These are phyloP conservation scores for Botrytis cinerea DNA, from an alignment of 2,329 filamentous ascomycete genomes.

Conservation along the genomic window DNA sequence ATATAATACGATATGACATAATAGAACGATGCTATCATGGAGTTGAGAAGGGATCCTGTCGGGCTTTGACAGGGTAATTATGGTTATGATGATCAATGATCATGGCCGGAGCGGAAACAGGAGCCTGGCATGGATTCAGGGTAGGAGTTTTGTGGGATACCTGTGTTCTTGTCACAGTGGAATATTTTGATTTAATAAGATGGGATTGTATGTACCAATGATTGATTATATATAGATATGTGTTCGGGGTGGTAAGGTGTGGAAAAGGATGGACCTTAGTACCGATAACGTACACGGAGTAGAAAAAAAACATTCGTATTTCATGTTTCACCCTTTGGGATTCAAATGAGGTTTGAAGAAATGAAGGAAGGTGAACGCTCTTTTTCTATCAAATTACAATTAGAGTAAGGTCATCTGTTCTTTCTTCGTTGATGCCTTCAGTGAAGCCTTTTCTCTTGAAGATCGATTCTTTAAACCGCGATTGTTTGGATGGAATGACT, in stretches of 20 bases:
- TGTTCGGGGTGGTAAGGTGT: not conserved
- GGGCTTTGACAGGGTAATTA: not conserved
- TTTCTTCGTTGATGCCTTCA: not conserved
- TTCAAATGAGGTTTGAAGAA: not conserved
- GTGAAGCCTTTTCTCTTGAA: not conserved
- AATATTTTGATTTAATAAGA: not conserved
- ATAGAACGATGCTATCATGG: not conserved
- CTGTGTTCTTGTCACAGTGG: not conserved
- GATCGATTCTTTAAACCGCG: not conserved
- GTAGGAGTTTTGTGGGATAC: constrained; percentile 7
- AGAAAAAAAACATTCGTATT: not conserved
- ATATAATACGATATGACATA: not conserved
- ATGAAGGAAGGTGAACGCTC: not conserved
- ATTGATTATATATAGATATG: constrained; percentile 1
- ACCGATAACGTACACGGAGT: not conserved
- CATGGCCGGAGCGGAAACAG: not conserved
- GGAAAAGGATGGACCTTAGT: not conserved
- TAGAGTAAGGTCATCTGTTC: not conserved
- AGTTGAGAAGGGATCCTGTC: not conserved
- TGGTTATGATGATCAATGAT: not conserved
- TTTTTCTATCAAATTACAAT: not conserved
- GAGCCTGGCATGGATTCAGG: not conserved
- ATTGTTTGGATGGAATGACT: not conserved
- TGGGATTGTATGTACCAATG: not conserved
- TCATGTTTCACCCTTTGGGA: not conserved